Evolutionary conservation across 257 asterid species (phyloP).

Genomic region (Primulina tabacum): DNA sequence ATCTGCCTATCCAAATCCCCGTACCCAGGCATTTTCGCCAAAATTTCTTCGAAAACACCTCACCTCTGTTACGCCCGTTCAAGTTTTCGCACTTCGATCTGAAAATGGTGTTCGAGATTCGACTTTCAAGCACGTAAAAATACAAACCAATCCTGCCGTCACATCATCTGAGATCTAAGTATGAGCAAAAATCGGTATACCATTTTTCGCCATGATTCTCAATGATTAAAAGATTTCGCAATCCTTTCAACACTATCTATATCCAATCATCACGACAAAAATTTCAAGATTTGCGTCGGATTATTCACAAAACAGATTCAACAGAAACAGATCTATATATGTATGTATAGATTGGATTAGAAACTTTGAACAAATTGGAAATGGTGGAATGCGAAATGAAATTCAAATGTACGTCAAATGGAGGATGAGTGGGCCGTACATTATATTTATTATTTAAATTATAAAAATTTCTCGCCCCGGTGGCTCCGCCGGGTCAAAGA

Average conservation of each 20-base stretch:
- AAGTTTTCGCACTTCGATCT: constrained; percentile 36
- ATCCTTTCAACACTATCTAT: neutral
- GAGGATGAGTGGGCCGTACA: too few species aligned
- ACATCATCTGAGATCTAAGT: constrained; percentile 38
- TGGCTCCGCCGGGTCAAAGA: constrained; percentile 34
- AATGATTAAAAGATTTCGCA: constrained; percentile 22
- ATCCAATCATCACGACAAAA: constrained; percentile 19
- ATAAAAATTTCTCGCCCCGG: constrained; percentile 27
- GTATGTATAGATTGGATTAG: neutral
- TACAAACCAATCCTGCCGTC: constrained; percentile 17
- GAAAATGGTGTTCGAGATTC: constrained; percentile 24
- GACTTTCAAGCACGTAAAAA: neutral
- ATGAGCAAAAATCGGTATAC: constrained; percentile 15
- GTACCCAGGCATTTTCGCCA: constrained; percentile 63
- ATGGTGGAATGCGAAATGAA: constrained; percentile 54
- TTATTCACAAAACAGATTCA: neutral
- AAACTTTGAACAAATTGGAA: constrained; percentile 19
- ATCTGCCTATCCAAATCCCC: constrained; percentile 91
- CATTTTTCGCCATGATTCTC: constrained; percentile 25
- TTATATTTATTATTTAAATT: too few species aligned
- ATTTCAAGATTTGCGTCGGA: constrained; percentile 15
- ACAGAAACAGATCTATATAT: neutral
- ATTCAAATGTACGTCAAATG: constrained; percentile 37
- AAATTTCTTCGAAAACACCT: neutral
- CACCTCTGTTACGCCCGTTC: constrained; percentile 22